Base-by-base conservation (phyloP, 352 stramenopile species). In the Phytophthora pseudosyringae region DNA sequence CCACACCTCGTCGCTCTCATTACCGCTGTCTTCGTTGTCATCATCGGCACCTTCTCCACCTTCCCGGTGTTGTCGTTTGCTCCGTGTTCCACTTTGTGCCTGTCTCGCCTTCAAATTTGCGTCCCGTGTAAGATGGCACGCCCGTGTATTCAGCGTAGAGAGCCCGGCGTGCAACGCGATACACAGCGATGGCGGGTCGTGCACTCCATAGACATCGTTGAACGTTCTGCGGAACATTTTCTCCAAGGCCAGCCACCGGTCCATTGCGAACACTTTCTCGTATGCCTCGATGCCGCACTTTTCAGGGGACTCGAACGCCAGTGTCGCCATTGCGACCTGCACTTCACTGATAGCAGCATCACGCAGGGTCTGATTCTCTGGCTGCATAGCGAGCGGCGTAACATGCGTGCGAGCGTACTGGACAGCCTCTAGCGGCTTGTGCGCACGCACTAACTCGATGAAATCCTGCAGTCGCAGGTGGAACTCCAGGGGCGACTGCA, bases 401-500 rank as follows among this genome's bases (percentile, higher is more conserved):
- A 95, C 67, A 31, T 80, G 67, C 7, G 69, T 36, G 52, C 83
- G 86, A 4, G 86, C 86, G 29, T 93, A 91, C 32, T 90, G 60
- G 12, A 95, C 77, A 18, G 86, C 86, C 18, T 91, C 78, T n/a
- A 93, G 64, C 9, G 78, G 78, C 57, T 91, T 85, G 48, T 75
- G 75, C 3, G 75, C 73, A 46, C 86, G 86, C n/a, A 93, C 82
- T n/a, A 89, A 67, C 58, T 93, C 86, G 18, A 95, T 68, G 59
- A 93, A 90, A 54, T 89, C 81, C 59, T 95, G 86, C 28, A 93
- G 50, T 7, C 86, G 75, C 31, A 95, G 45, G 8, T 82, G 80
- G 36, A 95, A 92, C 51, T 93, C 83, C n/a, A 95, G 44, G 16
- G 64, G 69, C 5, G 86, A 93, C 48, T 86, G 78, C 13, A 95